Base-by-base conservation (phyloP, 2,329 filamentous ascomycete genomes). In the Cyphellophora europaea region DNA sequence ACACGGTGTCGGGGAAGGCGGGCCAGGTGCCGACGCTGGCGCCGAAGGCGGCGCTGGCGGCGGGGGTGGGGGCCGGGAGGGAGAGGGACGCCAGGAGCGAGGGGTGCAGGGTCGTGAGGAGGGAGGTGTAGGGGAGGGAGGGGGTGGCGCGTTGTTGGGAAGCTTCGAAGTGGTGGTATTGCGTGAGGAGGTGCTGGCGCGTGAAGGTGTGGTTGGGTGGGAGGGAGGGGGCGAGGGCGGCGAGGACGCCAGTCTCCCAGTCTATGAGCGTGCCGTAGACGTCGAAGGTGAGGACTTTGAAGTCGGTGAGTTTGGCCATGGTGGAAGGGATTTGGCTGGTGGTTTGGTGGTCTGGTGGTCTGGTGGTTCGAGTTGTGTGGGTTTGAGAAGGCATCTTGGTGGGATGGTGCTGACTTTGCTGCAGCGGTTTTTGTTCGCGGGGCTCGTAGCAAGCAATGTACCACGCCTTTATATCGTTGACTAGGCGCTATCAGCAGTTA, bases 201-300 rank as follows among this genome's bases (percentile, higher is more conserved):
- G 40, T 32, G 16, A 21, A 17, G 27, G 32, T 23, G 11, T 30
- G n/a, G 6, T 10, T 19, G 15, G 13, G 11, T 10, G 16, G 11
- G 13, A 44, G 48, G 5, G 63, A 50, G n/a, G 60, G 57, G 19
- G 56, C 38, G 2, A 86, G 65, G 3, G 70, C 65, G 2, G 56
- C 45, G 33, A 70, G 56, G 37, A 85, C 70, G 39, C 80, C 80
- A n/a, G 62, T 54, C 54, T 86, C 79, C 81, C 80, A 86, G 63
- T 88, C 80, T 41, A 88, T 74, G 3, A 88, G 69, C 0, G 83
- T 89, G 55, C 82, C 82, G 56, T 83, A 88, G 62, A 82, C 77
- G 58, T 89, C 82, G 58, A 88, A 86, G 49, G 75, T 77, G 32
- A 85, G 71, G 40, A 73, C 57, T 35, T 47, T 46, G 37, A 42